Percentiles rank a stretch among this genome's conserved stretches.
Evolutionary conservation across 208 protist species (phyloP).

Genomic region (Leishmania tarentolae): DNA sequence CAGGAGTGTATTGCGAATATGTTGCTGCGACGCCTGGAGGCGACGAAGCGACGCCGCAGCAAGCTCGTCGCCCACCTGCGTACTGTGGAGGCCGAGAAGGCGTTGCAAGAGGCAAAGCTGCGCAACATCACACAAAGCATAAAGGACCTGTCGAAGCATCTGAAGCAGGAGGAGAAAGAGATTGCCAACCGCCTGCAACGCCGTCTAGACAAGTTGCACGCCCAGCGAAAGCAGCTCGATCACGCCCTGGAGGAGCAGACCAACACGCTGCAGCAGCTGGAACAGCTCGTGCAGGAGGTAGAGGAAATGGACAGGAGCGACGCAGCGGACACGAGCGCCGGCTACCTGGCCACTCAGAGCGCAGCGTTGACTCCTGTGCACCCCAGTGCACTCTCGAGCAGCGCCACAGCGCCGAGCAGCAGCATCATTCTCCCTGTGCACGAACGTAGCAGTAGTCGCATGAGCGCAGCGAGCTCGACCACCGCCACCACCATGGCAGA

Average conservation of each 20-base stretch:
- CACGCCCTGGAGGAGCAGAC: conserved; percentile 52
- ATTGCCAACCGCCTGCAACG: conserved; percentile 44
- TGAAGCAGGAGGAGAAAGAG: conserved; percentile 69
- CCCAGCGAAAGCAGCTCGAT: conserved; percentile 63
- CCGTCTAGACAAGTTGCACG: conserved; percentile 53
- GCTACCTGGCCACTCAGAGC: neutral
- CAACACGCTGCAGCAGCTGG: conserved; percentile 66
- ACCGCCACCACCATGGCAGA: conserved; percentile 25
- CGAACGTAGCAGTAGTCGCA: conserved; percentile 44
- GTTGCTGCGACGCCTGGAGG: conserved; percentile 66
- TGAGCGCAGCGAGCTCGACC: conserved; percentile 33
- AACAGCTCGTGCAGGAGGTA: conserved; percentile 64
- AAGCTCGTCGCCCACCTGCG: conserved; percentile 48
- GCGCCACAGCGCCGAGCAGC: neutral
- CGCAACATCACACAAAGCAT: conserved; percentile 46
- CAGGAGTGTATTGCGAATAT: conserved; percentile 78
- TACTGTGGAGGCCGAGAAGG: conserved; percentile 44
- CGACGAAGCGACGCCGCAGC: conserved; percentile 45
- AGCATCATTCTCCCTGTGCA: conserved; percentile 1
- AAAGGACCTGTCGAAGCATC: conserved; percentile 40
- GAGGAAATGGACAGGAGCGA: conserved; percentile 40
- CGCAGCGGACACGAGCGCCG: neutral
- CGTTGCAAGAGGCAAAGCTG: conserved; percentile 53
- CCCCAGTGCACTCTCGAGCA: neutral
- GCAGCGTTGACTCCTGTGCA: too few species aligned